phyloP scores from a whole-genome alignment of 257 asterid species.

The Knoxia roxburghii region DNA sequence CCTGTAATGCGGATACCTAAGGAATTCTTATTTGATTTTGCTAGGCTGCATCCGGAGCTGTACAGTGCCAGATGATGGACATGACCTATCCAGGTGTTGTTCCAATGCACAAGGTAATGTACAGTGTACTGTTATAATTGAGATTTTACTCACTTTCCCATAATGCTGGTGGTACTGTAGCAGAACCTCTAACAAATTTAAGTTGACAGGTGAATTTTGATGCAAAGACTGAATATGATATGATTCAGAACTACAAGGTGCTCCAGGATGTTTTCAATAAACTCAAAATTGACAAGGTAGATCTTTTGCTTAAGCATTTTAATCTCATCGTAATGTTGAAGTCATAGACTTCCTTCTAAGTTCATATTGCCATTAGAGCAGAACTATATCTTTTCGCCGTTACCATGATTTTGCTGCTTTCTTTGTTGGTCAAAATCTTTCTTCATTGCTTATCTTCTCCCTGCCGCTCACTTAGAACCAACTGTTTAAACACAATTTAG shows the following conservation, averaged over 20 bases:
- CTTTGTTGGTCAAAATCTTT: background rate
- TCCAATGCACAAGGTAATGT: conserved; percentile 87
- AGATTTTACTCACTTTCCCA: background rate
- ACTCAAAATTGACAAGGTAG: conserved; percentile 83
- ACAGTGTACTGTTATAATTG: background rate
- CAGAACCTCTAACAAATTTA: conserved; percentile 20
- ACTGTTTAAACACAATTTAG: background rate
- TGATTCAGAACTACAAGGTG: conserved; percentile 93
- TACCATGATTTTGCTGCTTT: background rate
- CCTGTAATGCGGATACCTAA: conserved; percentile 1
- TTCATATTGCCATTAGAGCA: background rate
- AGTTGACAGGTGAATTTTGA: conserved; percentile 74
- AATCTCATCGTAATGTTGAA: background rate
- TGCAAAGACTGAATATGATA: conserved; percentile 90
- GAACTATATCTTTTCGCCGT: background rate
- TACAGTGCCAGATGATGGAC: conserved; percentile 95
- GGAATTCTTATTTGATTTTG: conserved; percentile 6
- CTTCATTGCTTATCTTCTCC: background rate
- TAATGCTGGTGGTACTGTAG: conserved; percentile 1
- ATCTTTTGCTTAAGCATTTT: background rate
- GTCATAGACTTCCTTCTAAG: background rate
- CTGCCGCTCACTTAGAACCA: background rate
- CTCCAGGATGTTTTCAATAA: conserved; percentile 91
- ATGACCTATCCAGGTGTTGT: conserved; percentile 82
- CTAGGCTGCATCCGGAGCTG: conserved; percentile 95